Base-by-base conservation (phyloP, 108 stramenopile species). In the Conticribra guillardii region DNA sequence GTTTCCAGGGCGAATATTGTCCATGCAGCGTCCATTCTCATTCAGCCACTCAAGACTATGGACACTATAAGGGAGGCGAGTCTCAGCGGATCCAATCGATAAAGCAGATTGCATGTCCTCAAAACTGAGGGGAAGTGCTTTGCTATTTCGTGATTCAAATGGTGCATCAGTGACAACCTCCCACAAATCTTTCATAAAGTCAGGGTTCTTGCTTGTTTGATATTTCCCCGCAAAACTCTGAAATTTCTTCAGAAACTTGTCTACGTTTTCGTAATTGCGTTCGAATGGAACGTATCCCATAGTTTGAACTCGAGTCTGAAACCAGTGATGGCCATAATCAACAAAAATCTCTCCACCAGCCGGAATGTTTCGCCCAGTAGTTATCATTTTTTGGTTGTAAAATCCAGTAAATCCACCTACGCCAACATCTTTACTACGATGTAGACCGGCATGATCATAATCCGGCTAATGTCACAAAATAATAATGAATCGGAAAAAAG, bases 21-120 rank as follows among this genome's bases (percentile, higher is more conserved):
- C 88, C 74, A 92, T 64, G 50, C 91, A 92, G 56, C 79, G 61
- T 17, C 87, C 91, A 60, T 88, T 66, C 37, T 74, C 64, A 29
- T 80, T 60, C 45, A 89, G 54, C 63, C 80, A 84, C 15, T 77
- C 78, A 17, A 76, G 22, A 15, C 64, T 23, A 11, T 71, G 56
- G 0, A 82, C 41, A 44, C 76, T 77, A 76, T 82, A 73, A 9
- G 63, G 81, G 1, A 72, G 63, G 34, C 65, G 66, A 50, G 71
- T 77, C 49, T 56, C 51, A 8, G 81, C 81, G 8, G 81, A 60
- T 29, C 81, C 81, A 24, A 73, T 48, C 3, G 37, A 4, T 33
- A 73, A 57, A 2, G 81, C 75, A 14, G 34, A 17, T 34, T 54
- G 57, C 66, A 77, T 60, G 51, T 82, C 81, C 30, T 73, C 71